A percentile compares a stretch with the other conserved stretches of the same genome.
Evolutionary conservation across 2,329 filamentous ascomycete species (phyloP).

Genomic region (Paraphoma chrysanthemicola): DNA sequence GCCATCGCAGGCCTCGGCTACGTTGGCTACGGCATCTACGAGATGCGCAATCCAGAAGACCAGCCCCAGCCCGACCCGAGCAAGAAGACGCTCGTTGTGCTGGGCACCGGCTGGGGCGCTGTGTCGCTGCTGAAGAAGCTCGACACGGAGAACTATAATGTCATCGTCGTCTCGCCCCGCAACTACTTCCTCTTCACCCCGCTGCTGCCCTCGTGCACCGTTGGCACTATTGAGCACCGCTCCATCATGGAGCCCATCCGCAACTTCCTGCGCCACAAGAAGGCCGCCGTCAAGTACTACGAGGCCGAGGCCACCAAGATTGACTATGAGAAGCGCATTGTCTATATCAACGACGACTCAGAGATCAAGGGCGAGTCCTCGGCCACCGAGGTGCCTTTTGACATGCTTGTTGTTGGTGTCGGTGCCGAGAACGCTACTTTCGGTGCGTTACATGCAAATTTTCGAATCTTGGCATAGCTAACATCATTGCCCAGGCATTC

Average conservation of each 20-base stretch:
- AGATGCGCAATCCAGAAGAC: constrained; percentile 79
- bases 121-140: constrained; percentile 98
- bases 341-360: constrained; percentile 90
- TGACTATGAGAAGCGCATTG: constrained; percentile 86
- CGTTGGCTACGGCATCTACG: constrained; percentile 81
- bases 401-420: constrained; percentile 97
- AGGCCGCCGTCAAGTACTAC: constrained; percentile 92
- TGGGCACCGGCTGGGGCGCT: constrained; percentile 95
- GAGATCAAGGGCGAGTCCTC: constrained; percentile 85
- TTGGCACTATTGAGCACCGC: constrained; percentile 95
- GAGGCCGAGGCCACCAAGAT: constrained; percentile 97
- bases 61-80: constrained; percentile 79
- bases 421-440: constrained; percentile 99
- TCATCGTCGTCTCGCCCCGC: constrained; percentile 94
- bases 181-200: constrained; percentile 99
- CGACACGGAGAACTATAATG: constrained; percentile 99
- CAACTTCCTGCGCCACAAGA: constrained; percentile 94
- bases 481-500: constrained; percentile 66
- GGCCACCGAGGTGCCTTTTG: constrained; percentile 90
- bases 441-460: constrained; percentile 59
- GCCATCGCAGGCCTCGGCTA: constrained; percentile 73
- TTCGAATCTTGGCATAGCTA: constrained; percentile 13
- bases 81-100: constrained; percentile 97
- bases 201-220: constrained; percentile 95
- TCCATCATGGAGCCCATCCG: constrained; percentile 99